A percentile compares a stretch with the other conserved stretches of the same genome.
These are phyloP conservation scores for Warburgia ugandensis DNA, from an alignment of 164 flowering plant genomes.

Conservation along the genomic window DNA sequence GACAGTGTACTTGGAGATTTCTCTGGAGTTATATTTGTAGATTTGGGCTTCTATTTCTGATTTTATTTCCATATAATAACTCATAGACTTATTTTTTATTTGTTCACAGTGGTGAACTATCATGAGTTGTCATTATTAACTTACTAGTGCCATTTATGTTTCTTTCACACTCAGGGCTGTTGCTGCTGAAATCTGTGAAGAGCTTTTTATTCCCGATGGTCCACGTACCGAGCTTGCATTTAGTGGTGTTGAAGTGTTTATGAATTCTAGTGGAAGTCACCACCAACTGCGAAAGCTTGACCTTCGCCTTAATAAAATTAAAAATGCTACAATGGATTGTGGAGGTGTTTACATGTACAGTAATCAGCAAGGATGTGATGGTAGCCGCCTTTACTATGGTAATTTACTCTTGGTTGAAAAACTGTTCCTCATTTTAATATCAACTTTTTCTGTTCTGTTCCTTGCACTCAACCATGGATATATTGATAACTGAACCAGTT, in stretches of 20 bases:
- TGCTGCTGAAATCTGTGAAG: slow-evolving; percentile 94
- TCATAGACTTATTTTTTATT: too few species aligned
- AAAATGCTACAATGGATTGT: slow-evolving; percentile 71
- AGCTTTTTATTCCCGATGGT: slow-evolving; percentile 72
- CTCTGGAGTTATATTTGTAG: too few species aligned
- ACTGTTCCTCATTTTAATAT: background rate
- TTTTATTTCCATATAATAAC: too few species aligned
- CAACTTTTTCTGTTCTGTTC: background rate
- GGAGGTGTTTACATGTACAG: slow-evolving; percentile 99
- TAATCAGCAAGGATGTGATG: slow-evolving; percentile 98
- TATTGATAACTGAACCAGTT: too few species aligned
- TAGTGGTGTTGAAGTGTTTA: slow-evolving; percentile 89
- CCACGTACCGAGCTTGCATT: slow-evolving; percentile 87
- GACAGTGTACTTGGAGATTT: too few species aligned
- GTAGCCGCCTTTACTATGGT: slow-evolving; percentile 95
- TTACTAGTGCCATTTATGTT: too few species aligned
- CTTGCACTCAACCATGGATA: too few species aligned
- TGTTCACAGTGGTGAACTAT: too few species aligned
- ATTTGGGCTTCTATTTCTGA: too few species aligned
- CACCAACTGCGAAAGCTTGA: slow-evolving; percentile 94
- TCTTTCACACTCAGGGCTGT: slow-evolving; percentile 50
- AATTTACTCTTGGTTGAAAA: slow-evolving; percentile 6
- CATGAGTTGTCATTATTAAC: too few species aligned
- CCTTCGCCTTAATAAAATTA: slow-evolving; percentile 68
- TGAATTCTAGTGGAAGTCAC: slow-evolving; percentile 99